Conservation (phyloP, 805 yeast species). For the Pichia thaimueangensis region DNA sequence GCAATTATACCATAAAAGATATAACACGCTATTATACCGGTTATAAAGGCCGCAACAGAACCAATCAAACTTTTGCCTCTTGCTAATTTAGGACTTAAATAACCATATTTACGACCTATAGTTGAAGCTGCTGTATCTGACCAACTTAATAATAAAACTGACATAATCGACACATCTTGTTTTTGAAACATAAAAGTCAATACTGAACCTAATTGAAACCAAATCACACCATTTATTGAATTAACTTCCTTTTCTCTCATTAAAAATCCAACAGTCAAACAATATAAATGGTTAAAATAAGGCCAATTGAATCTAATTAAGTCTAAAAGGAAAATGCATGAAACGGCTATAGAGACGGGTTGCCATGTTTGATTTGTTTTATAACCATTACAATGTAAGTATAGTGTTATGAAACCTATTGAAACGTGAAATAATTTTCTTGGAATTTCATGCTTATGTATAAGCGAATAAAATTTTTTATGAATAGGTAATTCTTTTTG, state of each 20-base stretch:
- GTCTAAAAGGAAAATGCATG: slow-evolving; percentile 56
- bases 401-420: slow-evolving; percentile 77
- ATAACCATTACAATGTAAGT: slow-evolving; percentile 58
- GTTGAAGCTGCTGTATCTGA: slow-evolving; percentile 97
- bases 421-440: slow-evolving; percentile 85
- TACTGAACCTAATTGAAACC: slow-evolving; percentile 75
- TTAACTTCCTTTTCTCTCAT: slow-evolving; percentile 80
- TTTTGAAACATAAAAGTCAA: slow-evolving; percentile 65
- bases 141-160: slow-evolving; percentile 85
- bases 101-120: slow-evolving; percentile 80
- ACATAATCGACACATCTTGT: slow-evolving; percentile 73
- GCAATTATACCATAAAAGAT: slow-evolving; percentile 67
- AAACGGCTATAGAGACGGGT: slow-evolving; percentile 52
- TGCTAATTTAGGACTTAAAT: slow-evolving; percentile 71
- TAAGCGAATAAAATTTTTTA: slow-evolving; percentile 23
- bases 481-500: slow-evolving; percentile 18
- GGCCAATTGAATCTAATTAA: slow-evolving; percentile 55
- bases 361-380: slow-evolving; percentile 50
- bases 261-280: slow-evolving; percentile 64
- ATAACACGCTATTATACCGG: slow-evolving; percentile 64
- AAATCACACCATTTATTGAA: slow-evolving; percentile 75
- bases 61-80: slow-evolving; percentile 85
- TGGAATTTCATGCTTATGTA: slow-evolving; percentile 75
- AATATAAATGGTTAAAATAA: slow-evolving; percentile 59
- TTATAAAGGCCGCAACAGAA: slow-evolving; percentile 71